Evolutionary conservation across 768 basidiomycete genomes (phyloP).

Genomic region (Lactarius tabidus): DNA sequence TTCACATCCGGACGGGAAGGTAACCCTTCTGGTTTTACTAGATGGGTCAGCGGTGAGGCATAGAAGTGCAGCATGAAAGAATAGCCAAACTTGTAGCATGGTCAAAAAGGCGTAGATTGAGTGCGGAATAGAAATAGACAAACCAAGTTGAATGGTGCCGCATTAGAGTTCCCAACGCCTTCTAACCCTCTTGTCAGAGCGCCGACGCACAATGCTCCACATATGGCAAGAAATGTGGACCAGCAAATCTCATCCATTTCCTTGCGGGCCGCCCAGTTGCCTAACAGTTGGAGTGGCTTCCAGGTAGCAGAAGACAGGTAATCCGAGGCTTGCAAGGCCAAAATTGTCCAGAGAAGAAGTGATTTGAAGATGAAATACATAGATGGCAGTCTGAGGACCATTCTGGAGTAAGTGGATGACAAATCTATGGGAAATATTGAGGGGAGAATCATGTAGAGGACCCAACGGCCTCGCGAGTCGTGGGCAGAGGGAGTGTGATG

Average conservation of each 20-base stretch:
- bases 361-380: conserved; percentile 56
- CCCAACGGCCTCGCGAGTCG: conserved; percentile 25
- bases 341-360: conserved; percentile 53
- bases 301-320: conserved; percentile 36
- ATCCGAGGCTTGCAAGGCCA: conserved; percentile 55
- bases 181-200: conserved; percentile 66
- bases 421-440: conserved; percentile 62
- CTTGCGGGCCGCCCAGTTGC: conserved; percentile 43
- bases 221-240: conserved; percentile 67
- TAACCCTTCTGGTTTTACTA: conserved; percentile 37
- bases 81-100: conserved; percentile 56
- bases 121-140: neutral
- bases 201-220: conserved; percentile 59
- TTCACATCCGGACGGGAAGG: conserved; percentile 70
- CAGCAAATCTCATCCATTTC: conserved; percentile 68
- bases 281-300: conserved; percentile 36
- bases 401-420: conserved; percentile 53
- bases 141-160: conserved; percentile 71
- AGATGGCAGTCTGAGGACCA: conserved; percentile 58
- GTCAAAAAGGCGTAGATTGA: conserved; percentile 3
- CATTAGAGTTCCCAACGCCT: conserved; percentile 47
- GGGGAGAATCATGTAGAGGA: conserved; percentile 31
- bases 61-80: conserved; percentile 74
- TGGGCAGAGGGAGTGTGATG: conserved; percentile 28
- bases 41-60: conserved; percentile 59